Percentiles rank a stretch among this genome's conserved stretches.
Conservation (phyloP, 306 rosid species). For the Acacia acuminata region DNA sequence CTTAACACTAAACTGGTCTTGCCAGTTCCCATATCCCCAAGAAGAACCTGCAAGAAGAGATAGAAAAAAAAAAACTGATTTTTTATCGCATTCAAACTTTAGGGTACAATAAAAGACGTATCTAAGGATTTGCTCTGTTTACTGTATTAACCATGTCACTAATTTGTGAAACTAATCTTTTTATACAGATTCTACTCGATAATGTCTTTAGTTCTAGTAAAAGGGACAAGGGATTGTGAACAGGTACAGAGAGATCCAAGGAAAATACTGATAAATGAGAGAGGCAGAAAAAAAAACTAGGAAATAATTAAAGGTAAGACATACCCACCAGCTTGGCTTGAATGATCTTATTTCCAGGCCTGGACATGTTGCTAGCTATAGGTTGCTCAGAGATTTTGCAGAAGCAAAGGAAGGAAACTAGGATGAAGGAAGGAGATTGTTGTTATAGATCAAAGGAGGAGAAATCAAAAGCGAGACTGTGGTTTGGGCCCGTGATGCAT, state of each 20-base stretch:
- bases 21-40: constrained; percentile 56
- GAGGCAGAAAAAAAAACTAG: background rate
- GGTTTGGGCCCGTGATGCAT: background rate
- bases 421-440: background rate
- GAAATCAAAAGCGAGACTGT: background rate
- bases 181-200: background rate
- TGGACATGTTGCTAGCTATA: background rate
- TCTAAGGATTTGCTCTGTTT: background rate
- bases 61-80: background rate
- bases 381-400: background rate
- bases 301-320: constrained; percentile 50
- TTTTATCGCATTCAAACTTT: background rate
- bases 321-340: constrained; percentile 92
- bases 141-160: background rate
- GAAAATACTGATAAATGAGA: background rate
- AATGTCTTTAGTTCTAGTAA: background rate
- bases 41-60: constrained; percentile 40
- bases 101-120: constrained; percentile 2
- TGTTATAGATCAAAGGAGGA: background rate
- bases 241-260: constrained; percentile 17
- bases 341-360: constrained; percentile 33
- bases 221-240: background rate
- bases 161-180: background rate
- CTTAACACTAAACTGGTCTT: constrained; percentile 68
- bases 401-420: background rate